Evolutionary conservation across 306 rosid genomes (phyloP).

Genomic region (Corylus heterophylla): DNA sequence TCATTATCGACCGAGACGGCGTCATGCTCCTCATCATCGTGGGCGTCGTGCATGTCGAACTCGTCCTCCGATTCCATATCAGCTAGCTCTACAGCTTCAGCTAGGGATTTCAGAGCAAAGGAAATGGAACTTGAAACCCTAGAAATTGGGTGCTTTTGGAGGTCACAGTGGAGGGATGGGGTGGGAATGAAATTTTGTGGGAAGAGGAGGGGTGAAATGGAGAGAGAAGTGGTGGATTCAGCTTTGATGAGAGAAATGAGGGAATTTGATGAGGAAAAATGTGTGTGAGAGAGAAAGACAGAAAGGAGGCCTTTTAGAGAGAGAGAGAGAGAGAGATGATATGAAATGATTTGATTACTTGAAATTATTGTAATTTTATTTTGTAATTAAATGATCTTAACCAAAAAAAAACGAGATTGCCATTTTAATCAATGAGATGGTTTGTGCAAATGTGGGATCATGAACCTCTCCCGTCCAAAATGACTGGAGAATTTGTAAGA

Average conservation of each 20-base stretch:
- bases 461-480: no score
- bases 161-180: no score
- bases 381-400: no score
- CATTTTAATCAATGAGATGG: not conserved
- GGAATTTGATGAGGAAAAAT: not conserved
- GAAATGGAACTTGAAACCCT: constrained; percentile 33
- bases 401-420: no score
- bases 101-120: not conserved
- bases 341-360: not conserved
- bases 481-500: no score
- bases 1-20: constrained; percentile 41
- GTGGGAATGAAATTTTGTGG: not conserved
- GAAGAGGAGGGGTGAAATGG: not conserved
- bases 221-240: not conserved
- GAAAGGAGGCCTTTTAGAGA: no score
- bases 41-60: constrained; percentile 61
- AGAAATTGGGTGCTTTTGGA: not conserved
- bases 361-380: no score
- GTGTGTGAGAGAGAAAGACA: not conserved
- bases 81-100: not conserved
- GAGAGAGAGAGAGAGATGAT: no score
- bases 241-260: not conserved
- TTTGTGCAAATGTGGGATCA: not conserved
- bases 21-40: constrained; percentile 34
- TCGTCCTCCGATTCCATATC: constrained; percentile 64